Evolutionary conservation across 2,329 filamentous ascomycete genomes (phyloP).

Genomic region (Rutstroemia sp.): DNA sequence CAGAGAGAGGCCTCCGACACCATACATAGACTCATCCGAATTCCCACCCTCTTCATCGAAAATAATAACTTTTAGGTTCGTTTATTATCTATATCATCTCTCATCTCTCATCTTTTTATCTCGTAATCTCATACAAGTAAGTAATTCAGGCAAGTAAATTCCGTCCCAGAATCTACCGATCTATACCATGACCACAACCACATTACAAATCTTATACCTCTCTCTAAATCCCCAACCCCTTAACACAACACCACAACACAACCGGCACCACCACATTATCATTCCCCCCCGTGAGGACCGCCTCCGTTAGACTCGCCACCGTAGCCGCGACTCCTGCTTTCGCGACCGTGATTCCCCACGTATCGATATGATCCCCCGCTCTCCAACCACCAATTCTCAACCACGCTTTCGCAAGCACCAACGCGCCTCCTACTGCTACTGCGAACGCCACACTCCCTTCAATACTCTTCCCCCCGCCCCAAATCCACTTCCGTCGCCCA

Average conservation of each 20-base stretch:
- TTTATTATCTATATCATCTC: too few species aligned
- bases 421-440: constrained; percentile 66
- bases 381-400: constrained; percentile 70
- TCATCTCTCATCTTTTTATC: too few species aligned
- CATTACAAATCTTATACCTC: too few species aligned
- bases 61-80: too few species aligned
- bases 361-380: constrained; percentile 68
- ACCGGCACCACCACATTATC: constrained; percentile 87
- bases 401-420: constrained; percentile 67
- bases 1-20: too few species aligned
- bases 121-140: too few species aligned
- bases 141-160: too few species aligned
- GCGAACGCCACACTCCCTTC: constrained; percentile 83
- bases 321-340: constrained; percentile 68
- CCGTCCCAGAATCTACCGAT: too few species aligned
- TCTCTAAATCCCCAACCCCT: constrained; percentile 44
- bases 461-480: constrained; percentile 92
- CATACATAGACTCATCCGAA: too few species aligned
- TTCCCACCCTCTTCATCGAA: too few species aligned
- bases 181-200: too few species aligned
- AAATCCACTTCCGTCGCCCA: constrained; percentile 86
- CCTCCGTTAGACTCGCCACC: constrained; percentile 85
- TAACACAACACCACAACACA: constrained; percentile 84
- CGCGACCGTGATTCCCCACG: constrained; percentile 22
- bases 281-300: constrained; percentile 91